Conservation (phyloP, 2,329 filamentous ascomycete genomes). For the Botrytis byssoidea region DNA sequence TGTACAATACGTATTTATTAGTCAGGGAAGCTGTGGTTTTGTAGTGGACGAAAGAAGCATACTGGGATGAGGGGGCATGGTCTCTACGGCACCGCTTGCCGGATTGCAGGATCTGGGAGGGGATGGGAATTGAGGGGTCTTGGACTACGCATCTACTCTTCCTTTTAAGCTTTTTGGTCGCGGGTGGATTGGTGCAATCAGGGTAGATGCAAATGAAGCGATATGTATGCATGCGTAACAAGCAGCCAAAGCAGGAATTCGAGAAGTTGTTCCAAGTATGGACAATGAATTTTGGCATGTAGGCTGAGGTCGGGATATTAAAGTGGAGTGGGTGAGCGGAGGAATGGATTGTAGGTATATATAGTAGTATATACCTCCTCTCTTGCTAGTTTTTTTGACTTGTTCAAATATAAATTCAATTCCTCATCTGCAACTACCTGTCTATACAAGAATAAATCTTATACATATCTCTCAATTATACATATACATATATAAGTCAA, state of each 20-base stretch:
- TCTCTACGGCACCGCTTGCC: not conserved
- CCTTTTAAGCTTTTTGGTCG: not conserved
- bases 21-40: not conserved
- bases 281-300: not conserved
- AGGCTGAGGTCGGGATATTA: not conserved
- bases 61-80: not conserved
- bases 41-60: too few relatives aligned
- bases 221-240: not conserved
- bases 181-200: not conserved
- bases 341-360: not conserved
- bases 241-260: not conserved
- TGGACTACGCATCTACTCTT: not conserved
- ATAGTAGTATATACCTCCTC: not conserved
- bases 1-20: not conserved
- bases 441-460: not conserved
- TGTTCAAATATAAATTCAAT: not conserved
- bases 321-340: not conserved
- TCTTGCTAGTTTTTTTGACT: not conserved
- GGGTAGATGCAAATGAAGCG: not conserved
- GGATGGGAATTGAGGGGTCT: not conserved
- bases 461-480: not conserved
- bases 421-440: not conserved
- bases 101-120: not conserved
- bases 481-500: not conserved
- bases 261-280: not conserved